These are phyloP conservation scores for Nothophoma quercina DNA, from an alignment of 2,329 filamentous ascomycete species.

Conservation along the genomic window DNA sequence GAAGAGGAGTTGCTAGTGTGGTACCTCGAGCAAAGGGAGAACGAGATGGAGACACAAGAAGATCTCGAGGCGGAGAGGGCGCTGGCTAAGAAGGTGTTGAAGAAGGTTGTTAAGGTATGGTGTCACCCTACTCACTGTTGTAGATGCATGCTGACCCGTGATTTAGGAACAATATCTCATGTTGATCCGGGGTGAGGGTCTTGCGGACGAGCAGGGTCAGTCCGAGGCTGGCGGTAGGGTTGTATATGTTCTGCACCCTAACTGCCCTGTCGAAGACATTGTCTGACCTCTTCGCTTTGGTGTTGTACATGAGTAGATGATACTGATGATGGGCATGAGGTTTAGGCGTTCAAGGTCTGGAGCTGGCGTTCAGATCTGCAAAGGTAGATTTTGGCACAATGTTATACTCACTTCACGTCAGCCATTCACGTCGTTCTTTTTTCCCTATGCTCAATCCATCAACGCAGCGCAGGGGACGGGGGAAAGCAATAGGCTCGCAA, in stretches of 20 bases:
- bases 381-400: conserved; percentile 10
- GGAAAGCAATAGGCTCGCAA: background rate
- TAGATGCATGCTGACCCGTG: conserved; percentile 25
- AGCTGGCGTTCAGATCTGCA: conserved; percentile 7
- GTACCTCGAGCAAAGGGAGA: conserved; percentile 93
- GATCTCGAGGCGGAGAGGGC: conserved; percentile 78
- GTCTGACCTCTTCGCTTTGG: conserved; percentile 13
- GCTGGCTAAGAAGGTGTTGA: conserved; percentile 84
- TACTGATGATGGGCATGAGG: conserved; percentile 3
- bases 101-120: conserved; percentile 92
- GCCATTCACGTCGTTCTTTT: background rate
- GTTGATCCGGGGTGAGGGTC: conserved; percentile 78
- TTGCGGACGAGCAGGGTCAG: conserved; percentile 79
- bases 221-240: conserved; percentile 57
- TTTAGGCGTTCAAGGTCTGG: conserved; percentile 7
- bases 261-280: conserved; percentile 79
- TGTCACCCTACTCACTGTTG: background rate
- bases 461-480: background rate
- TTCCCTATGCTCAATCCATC: background rate
- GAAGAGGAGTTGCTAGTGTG: conserved; percentile 82
- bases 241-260: conserved; percentile 92
- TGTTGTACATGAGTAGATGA: background rate
- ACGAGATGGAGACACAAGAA: conserved; percentile 80
- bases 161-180: conserved; percentile 66
- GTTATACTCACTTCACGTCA: conserved; percentile 15